phyloP scores from a whole-genome alignment of 495 filamentous ascomycete species.

The Amphirosellinia nigrospora region DNA sequence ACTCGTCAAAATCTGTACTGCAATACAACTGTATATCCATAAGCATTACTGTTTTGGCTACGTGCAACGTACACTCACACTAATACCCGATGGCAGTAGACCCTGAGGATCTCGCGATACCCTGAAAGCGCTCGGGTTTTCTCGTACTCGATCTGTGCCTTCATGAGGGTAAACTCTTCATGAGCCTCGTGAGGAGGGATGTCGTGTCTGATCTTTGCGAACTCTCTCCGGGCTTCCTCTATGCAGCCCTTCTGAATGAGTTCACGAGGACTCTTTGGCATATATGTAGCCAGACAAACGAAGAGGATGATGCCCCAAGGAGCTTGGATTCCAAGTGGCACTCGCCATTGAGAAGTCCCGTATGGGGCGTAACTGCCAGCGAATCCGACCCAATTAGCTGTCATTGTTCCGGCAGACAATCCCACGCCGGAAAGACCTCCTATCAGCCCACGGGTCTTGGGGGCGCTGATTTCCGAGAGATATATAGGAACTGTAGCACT shows the following conservation, averaged over 20 bases:
- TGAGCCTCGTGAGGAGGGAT: conserved; percentile 53
- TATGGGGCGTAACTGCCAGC: conserved; percentile 63
- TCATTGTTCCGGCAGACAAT: conserved; percentile 64
- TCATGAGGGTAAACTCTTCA: conserved; percentile 62
- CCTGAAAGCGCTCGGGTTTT: conserved; percentile 61
- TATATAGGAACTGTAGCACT: conserved; percentile 65
- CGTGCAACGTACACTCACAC: conserved; percentile 33
- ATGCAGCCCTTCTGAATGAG: conserved; percentile 60
- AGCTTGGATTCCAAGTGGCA: conserved; percentile 64
- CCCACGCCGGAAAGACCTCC: conserved; percentile 65
- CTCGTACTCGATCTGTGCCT: conserved; percentile 65
- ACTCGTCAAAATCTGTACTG: conserved; percentile 64
- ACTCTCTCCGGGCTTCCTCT: conserved; percentile 57
- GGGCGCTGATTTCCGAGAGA: conserved; percentile 63
- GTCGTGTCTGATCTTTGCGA: conserved; percentile 56
- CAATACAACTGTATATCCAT: conserved; percentile 46
- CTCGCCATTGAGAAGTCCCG: conserved; percentile 61
- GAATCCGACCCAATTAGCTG: conserved; percentile 64
- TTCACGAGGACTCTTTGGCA: conserved; percentile 65
- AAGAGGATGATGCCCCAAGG: conserved; percentile 67
- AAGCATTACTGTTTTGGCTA: neutral
- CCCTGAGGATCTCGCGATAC: conserved; percentile 57
- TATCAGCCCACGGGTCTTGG: conserved; percentile 60
- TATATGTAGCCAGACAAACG: conserved; percentile 60
- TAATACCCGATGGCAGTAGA: conserved; percentile 58